Conservation (phyloP, 306 rosid species). For the Cucumis cinereus region DNA sequence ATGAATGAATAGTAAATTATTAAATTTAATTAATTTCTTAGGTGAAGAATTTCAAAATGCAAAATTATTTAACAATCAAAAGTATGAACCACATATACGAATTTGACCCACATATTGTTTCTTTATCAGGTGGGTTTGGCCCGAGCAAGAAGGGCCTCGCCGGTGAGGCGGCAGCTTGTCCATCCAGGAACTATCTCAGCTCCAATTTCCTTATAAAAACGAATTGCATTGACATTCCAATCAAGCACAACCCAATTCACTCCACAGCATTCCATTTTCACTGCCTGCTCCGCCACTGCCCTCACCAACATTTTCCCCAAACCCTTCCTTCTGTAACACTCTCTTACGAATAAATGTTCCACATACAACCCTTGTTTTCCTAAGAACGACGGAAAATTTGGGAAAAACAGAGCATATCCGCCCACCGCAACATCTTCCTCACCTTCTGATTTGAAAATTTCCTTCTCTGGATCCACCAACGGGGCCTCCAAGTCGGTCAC, state of each 20-base stretch:
- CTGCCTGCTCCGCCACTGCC: slow-evolving; percentile 69
- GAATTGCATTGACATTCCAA: slow-evolving; percentile 66
- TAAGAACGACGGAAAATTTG: slow-evolving; percentile 46
- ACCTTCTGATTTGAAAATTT: slow-evolving; percentile 12
- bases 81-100: no score
- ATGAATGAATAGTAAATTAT: no score
- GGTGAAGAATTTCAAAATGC: no score
- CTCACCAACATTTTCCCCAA: slow-evolving; percentile 48
- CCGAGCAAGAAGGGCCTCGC: slow-evolving; percentile 22
- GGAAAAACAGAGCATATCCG: slow-evolving; percentile 62
- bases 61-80: no score
- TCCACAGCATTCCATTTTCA: slow-evolving; percentile 65
- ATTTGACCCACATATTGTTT: no score
- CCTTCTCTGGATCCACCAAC: slow-evolving; percentile 41
- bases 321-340: slow-evolving; percentile 60
- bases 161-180: slow-evolving; percentile 65
- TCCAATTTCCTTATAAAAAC: slow-evolving; percentile 64
- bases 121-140: no score
- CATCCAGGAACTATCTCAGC: slow-evolving; percentile 50
- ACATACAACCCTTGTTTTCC: slow-evolving; percentile 59
- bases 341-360: slow-evolving; percentile 59
- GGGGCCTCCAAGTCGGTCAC: slow-evolving; percentile 30
- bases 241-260: slow-evolving; percentile 80
- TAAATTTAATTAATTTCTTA: no score
- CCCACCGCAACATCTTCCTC: slow-evolving; percentile 20